Conservation (phyloP, 2,329 filamentous ascomycete species). For the Myriosclerotinia scirpicola region DNA sequence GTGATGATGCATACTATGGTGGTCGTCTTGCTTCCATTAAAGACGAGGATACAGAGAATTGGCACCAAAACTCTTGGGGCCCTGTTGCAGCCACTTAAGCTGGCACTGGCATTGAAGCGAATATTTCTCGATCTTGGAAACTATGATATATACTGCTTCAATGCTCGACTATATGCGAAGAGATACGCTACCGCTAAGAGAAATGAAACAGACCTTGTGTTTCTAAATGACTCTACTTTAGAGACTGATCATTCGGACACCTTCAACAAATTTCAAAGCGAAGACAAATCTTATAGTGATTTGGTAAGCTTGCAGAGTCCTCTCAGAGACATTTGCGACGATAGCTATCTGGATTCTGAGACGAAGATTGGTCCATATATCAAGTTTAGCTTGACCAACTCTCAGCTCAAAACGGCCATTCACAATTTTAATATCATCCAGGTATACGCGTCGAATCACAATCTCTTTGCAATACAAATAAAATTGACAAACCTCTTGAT, state of each 20-base stretch:
- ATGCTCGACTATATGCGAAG: not conserved
- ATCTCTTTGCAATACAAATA: too few relatives aligned
- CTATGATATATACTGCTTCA: conserved; percentile 25
- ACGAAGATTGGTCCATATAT: too few relatives aligned
- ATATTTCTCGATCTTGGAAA: too few relatives aligned
- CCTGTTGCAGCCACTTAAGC: too few relatives aligned
- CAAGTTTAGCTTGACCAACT: too few relatives aligned
- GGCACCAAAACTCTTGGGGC: conserved; percentile 15
- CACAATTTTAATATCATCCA: too few relatives aligned
- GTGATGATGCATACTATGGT: conserved; percentile 26
- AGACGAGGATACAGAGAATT: conserved; percentile 19
- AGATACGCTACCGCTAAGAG: not conserved
- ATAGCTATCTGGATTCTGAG: too few relatives aligned
- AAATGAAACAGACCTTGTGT: not conserved
- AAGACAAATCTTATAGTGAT: not conserved
- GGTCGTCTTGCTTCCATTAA: not conserved
- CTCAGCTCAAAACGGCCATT: too few relatives aligned
- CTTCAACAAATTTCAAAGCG: too few relatives aligned
- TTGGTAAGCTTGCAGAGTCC: fast-evolving
- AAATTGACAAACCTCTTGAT: too few relatives aligned
- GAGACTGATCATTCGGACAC: not conserved
- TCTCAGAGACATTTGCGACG: not conserved
- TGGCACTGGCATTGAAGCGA: too few relatives aligned
- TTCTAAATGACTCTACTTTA: not conserved
- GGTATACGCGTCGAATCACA: too few relatives aligned